Conservation (phyloP, 2,329 filamentous ascomycete genomes). For the Emmonsiellopsis sp. region DNA sequence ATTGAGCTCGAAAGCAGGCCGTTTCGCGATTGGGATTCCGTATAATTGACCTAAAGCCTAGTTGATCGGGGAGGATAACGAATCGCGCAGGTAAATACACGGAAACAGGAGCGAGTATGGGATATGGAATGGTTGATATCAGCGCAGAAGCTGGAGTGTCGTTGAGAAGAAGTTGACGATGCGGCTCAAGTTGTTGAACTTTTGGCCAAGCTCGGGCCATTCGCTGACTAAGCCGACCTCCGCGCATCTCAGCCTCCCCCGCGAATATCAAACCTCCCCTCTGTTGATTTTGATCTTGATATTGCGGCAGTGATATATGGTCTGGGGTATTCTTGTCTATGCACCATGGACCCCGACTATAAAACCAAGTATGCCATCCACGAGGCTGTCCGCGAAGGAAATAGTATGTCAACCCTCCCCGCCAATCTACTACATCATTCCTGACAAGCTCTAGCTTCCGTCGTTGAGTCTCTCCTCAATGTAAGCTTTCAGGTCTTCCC, state of each 20-base stretch:
- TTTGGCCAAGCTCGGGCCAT: no score
- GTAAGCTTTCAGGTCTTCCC: conserved; percentile 37
- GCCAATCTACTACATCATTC: neutral
- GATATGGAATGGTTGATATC: no score
- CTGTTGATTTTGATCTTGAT: neutral
- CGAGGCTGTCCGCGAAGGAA: conserved; percentile 75
- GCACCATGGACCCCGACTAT: conserved; percentile 32
- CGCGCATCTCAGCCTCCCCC: neutral
- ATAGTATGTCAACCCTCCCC: conserved; percentile 46
- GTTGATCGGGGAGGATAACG: neutral
- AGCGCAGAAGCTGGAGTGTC: no score
- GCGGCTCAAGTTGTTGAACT: no score
- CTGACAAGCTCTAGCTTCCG: conserved; percentile 43
- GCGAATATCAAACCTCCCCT: neutral
- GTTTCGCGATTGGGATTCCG: neutral
- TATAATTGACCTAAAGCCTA: neutral
- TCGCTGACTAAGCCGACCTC: conserved; percentile 8
- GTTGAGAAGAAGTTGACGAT: no score
- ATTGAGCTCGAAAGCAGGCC: neutral
- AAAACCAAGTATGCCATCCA: conserved; percentile 71
- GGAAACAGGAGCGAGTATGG: no score
- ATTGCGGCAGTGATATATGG: neutral
- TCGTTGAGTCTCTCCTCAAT: conserved; percentile 66
- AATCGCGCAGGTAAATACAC: neutral
- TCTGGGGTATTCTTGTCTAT: conserved; percentile 4